These are phyloP conservation scores for Bassia scoparia DNA, from an alignment of 148 eudicot species.

Conservation along the genomic window DNA sequence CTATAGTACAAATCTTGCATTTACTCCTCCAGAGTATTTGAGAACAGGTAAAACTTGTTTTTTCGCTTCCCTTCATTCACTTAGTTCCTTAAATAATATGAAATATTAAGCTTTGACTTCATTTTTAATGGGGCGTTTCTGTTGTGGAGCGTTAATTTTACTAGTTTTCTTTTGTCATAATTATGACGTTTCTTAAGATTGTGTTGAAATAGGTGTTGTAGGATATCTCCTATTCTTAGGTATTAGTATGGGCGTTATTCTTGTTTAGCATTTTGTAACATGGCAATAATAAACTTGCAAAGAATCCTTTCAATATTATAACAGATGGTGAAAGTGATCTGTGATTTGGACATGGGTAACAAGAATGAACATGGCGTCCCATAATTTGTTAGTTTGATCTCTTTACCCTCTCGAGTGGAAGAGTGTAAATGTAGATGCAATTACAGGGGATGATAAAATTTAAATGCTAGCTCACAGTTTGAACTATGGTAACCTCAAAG, in stretches of 20 bases:
- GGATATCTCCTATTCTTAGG: not conserved
- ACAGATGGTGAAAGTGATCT: not conserved
- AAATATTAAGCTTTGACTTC: not conserved
- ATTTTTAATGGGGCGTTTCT: not conserved
- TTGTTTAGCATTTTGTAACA: not conserved
- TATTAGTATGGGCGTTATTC: not conserved
- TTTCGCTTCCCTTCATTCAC: not conserved
- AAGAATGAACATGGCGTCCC: not conserved
- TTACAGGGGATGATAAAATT: not conserved
- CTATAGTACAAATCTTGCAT: constrained; percentile 71
- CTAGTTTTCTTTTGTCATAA: not conserved
- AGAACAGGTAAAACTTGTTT: constrained; percentile 45
- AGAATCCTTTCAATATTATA: not conserved
- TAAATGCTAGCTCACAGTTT: not conserved
- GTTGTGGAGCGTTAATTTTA: not conserved
- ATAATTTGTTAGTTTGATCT: not conserved
- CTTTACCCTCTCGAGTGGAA: not conserved
- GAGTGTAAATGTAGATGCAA: not conserved
- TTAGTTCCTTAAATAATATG: not conserved
- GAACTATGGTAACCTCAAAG: not conserved
- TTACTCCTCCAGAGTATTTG: constrained; percentile 70
- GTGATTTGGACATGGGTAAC: not conserved
- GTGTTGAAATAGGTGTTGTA: not conserved
- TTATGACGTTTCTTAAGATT: not conserved
- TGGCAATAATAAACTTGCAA: not conserved